A percentile compares a stretch with the other conserved stretches of the same genome.
Evolutionary conservation across 2,329 filamentous ascomycete genomes (phyloP).

Genomic region (Lecanicillium sp.): DNA sequence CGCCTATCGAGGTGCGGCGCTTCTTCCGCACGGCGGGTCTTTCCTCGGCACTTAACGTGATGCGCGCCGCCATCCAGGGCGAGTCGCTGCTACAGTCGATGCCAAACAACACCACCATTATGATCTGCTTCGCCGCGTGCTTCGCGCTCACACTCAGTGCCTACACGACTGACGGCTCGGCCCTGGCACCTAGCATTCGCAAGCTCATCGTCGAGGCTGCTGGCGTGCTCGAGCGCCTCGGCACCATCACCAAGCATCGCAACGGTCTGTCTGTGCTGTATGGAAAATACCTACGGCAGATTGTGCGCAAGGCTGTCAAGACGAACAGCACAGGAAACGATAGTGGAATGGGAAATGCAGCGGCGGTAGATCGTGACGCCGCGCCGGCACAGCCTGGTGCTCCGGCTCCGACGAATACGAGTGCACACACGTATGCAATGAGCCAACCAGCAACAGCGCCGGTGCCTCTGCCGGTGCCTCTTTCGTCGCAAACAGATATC

Average conservation of each 20-base stretch:
- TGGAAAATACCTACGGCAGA: slow-evolving; percentile 39
- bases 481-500: not conserved
- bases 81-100: slow-evolving; percentile 65
- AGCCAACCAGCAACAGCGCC: slow-evolving; percentile 3
- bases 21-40: slow-evolving; percentile 68
- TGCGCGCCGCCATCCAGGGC: slow-evolving; percentile 67
- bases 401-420: not conserved
- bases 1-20: slow-evolving; percentile 62
- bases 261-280: slow-evolving; percentile 57
- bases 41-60: slow-evolving; percentile 67
- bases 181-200: slow-evolving; percentile 56
- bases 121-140: slow-evolving; percentile 70
- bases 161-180: slow-evolving; percentile 50
- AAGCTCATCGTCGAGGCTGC: slow-evolving; percentile 63
- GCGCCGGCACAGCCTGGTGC: not conserved
- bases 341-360: slow-evolving; percentile 15
- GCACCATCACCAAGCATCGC: slow-evolving; percentile 57
- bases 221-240: slow-evolving; percentile 62
- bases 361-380: not conserved
- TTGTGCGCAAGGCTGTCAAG: slow-evolving; percentile 34
- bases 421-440: slow-evolving; percentile 1
- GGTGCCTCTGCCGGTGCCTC: not conserved
- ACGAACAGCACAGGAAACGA: slow-evolving; percentile 11
- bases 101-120: slow-evolving; percentile 73
- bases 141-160: slow-evolving; percentile 61